Base-by-base conservation (phyloP, 2,329 filamentous ascomycete species). In the Phialophora macrospora region DNA sequence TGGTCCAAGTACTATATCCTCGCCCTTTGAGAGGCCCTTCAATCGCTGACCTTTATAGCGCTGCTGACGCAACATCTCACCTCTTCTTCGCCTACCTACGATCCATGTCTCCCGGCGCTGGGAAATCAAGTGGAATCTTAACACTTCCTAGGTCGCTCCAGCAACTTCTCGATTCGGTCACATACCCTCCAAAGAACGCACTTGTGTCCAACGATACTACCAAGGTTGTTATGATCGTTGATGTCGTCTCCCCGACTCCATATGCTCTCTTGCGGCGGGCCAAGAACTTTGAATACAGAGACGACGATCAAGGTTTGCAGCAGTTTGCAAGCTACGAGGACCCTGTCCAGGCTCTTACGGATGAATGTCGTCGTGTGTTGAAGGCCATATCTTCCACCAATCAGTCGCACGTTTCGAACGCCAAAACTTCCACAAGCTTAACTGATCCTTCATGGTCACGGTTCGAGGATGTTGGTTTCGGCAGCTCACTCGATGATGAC, bases 1-100 rank as follows among this genome's bases (percentile, higher is more conserved):
- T 99, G 95, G 93, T 83, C 89, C 72, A 88, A 82, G 90, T 93
- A 81, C 78, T 86, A 75, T 46, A 60, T 46, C 14, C 30, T 14
- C 41, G n/a, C 12, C 48, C 57, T 26, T 26, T 34, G 28, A 28
- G 14, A 41, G 17, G 7, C 28, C n/a, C 4, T 17, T 20, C 12
- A 54, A 41, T 26, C 57, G 51, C 64, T 64, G 22, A 58, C 61
- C 32, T 64, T 34, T 70, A 30, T 73, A 96, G 91, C 74, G 93
- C 94, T 67, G 95, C 95, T 65, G 93, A 98, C 83, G 95, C 95
- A 61, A 93, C 94, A 22, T 97, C 93, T 74, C 95, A 99, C 81
- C 82, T 99, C 62, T 99, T 99, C 83, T 99, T 99, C 76, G 95
- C 95, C 63, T 99, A 98, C 76, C 86, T 99, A 55, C 87, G 95